A percentile compares a stretch with the other conserved stretches of the same genome.
These are phyloP conservation scores for Sporobolus alterniflorus DNA, from an alignment of 202 grass and related monocot genomes.

Conservation along the genomic window DNA sequence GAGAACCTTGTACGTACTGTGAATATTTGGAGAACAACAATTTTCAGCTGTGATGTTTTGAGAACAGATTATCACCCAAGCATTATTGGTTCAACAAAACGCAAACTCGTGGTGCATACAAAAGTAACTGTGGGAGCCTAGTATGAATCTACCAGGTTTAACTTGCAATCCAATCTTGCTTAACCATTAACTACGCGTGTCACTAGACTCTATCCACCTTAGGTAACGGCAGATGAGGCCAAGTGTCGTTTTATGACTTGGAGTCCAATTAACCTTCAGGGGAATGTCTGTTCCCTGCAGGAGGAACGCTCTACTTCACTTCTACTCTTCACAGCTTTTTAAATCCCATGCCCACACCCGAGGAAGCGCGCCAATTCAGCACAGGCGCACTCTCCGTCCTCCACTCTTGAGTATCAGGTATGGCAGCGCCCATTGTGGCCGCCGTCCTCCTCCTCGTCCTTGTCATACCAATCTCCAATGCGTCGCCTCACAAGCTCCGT, in stretches of 20 bases:
- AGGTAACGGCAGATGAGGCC: not conserved
- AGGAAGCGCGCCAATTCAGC: conserved; percentile 41
- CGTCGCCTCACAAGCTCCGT: too few species aligned
- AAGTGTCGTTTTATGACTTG: conserved; percentile 40
- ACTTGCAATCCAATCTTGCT: conserved; percentile 50
- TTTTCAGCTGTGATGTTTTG: too few species aligned
- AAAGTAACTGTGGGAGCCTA: not conserved
- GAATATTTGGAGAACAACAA: too few species aligned
- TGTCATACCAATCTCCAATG: too few species aligned
- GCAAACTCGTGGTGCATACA: too few species aligned
- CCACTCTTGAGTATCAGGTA: not conserved
- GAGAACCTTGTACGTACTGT: too few species aligned
- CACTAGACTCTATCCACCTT: conserved; percentile 1
- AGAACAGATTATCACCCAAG: too few species aligned
- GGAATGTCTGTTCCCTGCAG: conserved; percentile 8
- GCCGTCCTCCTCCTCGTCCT: too few species aligned
- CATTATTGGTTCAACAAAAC: too few species aligned
- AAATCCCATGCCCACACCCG: conserved; percentile 18
- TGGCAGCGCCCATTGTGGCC: too few species aligned
- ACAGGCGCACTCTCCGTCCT: not conserved
- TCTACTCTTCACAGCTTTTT: conserved; percentile 34
- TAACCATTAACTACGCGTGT: not conserved
- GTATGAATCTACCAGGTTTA: conserved; percentile 25
- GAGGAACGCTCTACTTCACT: conserved; percentile 31
- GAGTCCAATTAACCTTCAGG: conserved; percentile 35